Evolutionary conservation across 1,139 yeast species (phyloP).

Genomic region (Kodamaea sp.): DNA sequence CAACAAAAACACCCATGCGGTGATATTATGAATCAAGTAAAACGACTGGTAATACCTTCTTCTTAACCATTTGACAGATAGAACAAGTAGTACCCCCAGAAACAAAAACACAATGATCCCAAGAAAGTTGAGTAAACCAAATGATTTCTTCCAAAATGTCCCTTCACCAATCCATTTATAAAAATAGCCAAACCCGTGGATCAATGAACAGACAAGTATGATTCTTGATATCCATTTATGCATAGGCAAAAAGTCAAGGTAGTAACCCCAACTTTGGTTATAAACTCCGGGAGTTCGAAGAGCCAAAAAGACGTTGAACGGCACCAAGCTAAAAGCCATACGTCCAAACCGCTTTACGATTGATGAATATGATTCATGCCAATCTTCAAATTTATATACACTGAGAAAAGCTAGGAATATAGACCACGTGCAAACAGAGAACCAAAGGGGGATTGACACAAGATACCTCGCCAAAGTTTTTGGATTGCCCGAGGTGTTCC

Average conservation of each 20-base stretch:
- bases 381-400: conserved; percentile 20
- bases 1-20: conserved; percentile 28
- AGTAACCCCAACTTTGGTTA: conserved; percentile 21
- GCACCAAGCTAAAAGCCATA: conserved; percentile 60
- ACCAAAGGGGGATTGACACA: conserved; percentile 23
- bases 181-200: conserved; percentile 60
- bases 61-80: conserved; percentile 47
- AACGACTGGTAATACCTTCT: conserved; percentile 27
- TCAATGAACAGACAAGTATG: conserved; percentile 45
- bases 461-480: conserved; percentile 12
- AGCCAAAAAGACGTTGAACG: conserved; percentile 59
- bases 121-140: conserved; percentile 48
- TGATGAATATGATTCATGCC: conserved; percentile 20
- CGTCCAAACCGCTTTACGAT: conserved; percentile 50
- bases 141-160: conserved; percentile 33
- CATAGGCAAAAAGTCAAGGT: conserved; percentile 51
- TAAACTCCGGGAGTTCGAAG: conserved; percentile 44
- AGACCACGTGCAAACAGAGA: conserved; percentile 31
- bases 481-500: conserved; percentile 26
- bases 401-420: conserved; percentile 20
- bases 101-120: conserved; percentile 56
- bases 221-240: conserved; percentile 84
- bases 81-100: conserved; percentile 42
- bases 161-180: conserved; percentile 43
- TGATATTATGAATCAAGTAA: conserved; percentile 33